Conservation (phyloP, 768 basidiomycete genomes). For the Leccinum arenicola region DNA sequence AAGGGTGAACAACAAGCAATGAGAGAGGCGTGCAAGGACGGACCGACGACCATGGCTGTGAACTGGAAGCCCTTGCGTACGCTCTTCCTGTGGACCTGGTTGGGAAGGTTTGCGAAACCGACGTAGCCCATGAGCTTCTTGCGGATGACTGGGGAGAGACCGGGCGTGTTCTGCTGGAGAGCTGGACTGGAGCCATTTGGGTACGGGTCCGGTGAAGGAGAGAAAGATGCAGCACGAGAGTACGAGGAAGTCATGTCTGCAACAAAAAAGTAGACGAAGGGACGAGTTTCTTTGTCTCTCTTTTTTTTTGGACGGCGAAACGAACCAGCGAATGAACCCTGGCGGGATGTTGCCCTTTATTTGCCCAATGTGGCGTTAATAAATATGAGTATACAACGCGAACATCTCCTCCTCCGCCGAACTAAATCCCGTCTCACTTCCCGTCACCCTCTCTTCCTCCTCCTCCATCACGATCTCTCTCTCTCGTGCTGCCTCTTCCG, state of each 20-base stretch:
- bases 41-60: conserved; percentile 98
- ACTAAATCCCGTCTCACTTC: neutral
- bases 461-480: neutral
- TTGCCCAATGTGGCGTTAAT: conserved; percentile 33
- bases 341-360: conserved; percentile 31
- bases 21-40: conserved; percentile 34
- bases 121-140: conserved; percentile 97
- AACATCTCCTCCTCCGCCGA: conserved; percentile 31
- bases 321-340: conserved; percentile 25
- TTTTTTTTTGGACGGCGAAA: conserved; percentile 51
- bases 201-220: conserved; percentile 51
- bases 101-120: conserved; percentile 96
- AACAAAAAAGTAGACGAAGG: conserved; percentile 20
- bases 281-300: conserved; percentile 39
- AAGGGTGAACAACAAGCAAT: conserved; percentile 3
- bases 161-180: conserved; percentile 36
- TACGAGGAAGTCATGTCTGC: conserved; percentile 74
- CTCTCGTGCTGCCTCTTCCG: conserved; percentile 15
- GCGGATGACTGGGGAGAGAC: conserved; percentile 49
- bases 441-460: neutral
- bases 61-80: conserved; percentile 99
- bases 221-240: conserved; percentile 56
- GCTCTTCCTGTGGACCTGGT: conserved; percentile 99
- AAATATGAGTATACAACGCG: conserved; percentile 37
- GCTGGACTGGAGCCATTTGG: conserved; percentile 67